Conservation (phyloP, 805 yeast genomes). For the Candida corydali region DNA sequence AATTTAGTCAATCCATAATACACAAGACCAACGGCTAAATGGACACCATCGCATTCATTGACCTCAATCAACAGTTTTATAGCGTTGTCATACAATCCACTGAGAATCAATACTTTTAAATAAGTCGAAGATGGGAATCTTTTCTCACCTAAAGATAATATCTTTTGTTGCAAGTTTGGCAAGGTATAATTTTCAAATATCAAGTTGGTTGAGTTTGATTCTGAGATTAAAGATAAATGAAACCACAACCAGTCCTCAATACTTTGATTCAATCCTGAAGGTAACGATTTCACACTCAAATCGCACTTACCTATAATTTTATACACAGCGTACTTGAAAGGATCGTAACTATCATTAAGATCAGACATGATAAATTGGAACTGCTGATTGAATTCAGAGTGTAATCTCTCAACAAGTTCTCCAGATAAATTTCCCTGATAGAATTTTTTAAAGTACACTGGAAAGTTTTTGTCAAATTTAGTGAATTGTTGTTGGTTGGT, state of each 20-base stretch:
- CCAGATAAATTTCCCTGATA: slow-evolving; percentile 52
- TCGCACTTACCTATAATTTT: slow-evolving; percentile 91
- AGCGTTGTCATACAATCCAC: slow-evolving; percentile 81
- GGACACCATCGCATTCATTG: slow-evolving; percentile 84
- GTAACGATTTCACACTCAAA: slow-evolving; percentile 59
- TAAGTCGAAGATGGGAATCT: slow-evolving; percentile 61
- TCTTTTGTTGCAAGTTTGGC: slow-evolving; percentile 65
- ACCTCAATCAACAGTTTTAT: slow-evolving; percentile 57
- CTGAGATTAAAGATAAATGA: slow-evolving; percentile 73
- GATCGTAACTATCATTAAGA: slow-evolving; percentile 54
- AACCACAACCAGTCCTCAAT: slow-evolving; percentile 98
- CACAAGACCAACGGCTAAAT: slow-evolving; percentile 76
- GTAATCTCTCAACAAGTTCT: slow-evolving; percentile 65
- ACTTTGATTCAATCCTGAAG: slow-evolving; percentile 65
- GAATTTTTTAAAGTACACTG: slow-evolving; percentile 71
- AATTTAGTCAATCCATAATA: slow-evolving; percentile 63
- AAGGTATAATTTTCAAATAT: slow-evolving; percentile 70
- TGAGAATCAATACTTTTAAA: slow-evolving; percentile 65
- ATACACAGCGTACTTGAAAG: slow-evolving; percentile 85
- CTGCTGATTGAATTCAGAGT: slow-evolving; percentile 79
- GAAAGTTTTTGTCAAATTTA: slow-evolving; percentile 81
- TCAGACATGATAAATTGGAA: slow-evolving; percentile 58
- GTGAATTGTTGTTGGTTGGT: slow-evolving; percentile 69
- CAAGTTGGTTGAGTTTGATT: slow-evolving; percentile 45
- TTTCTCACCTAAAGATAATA: slow-evolving; percentile 67